Conservation (phyloP, 163 green algal species). For the Smithsoniella earleae region DNA sequence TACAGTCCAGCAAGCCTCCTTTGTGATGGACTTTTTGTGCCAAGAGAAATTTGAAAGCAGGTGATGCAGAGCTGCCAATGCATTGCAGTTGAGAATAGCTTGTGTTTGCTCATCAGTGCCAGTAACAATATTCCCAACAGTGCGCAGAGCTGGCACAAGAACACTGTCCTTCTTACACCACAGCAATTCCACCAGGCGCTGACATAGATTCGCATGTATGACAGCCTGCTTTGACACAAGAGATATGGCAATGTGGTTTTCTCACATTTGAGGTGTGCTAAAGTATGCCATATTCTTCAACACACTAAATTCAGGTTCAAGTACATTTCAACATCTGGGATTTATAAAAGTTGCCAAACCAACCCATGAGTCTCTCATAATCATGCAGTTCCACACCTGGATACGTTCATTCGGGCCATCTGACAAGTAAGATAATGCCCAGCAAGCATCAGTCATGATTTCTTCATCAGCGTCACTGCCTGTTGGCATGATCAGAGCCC, state of each 20-base stretch:
- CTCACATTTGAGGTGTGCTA: slow-evolving; percentile 76
- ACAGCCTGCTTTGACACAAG: slow-evolving; percentile 87
- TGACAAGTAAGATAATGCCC: slow-evolving; percentile 94
- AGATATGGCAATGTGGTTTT: slow-evolving; percentile 84
- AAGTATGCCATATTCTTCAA: too few species aligned
- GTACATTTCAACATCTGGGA: neutral
- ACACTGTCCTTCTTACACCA: slow-evolving; percentile 76
- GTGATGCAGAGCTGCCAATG: slow-evolving; percentile 79
- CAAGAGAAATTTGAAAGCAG: slow-evolving; percentile 52
- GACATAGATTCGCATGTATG: slow-evolving; percentile 85
- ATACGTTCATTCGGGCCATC: slow-evolving; percentile 94
- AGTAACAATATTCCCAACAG: slow-evolving; percentile 98
- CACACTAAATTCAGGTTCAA: neutral
- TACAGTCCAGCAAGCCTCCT: slow-evolving; percentile 99
- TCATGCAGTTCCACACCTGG: too few species aligned
- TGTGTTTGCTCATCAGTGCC: slow-evolving; percentile 96
- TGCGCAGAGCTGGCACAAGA: slow-evolving; percentile 92
- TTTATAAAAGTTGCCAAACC: neutral
- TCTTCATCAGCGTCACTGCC: slow-evolving; percentile 66
- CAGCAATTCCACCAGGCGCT: slow-evolving; percentile 89
- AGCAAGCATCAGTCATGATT: slow-evolving; percentile 97
- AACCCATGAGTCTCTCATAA: too few species aligned
- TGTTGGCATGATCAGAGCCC: slow-evolving; percentile 57
- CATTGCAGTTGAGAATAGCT: slow-evolving; percentile 93
- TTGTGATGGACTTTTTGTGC: slow-evolving; percentile 99